phyloP scores from a whole-genome alignment of 306 rosid species.

The Sicyos baderoa region DNA sequence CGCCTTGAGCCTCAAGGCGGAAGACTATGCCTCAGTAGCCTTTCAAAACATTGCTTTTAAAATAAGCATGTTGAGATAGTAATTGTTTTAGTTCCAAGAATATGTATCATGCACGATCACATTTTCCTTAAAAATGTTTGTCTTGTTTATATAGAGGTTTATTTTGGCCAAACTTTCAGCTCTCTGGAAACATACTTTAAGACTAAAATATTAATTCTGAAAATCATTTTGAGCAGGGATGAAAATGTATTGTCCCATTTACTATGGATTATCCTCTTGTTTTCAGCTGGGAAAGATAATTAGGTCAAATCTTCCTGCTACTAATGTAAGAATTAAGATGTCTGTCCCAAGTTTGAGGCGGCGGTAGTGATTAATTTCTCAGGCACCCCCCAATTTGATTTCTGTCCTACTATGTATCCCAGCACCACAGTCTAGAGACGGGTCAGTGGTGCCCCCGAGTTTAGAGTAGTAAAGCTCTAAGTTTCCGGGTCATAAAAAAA shows the following conservation, averaged over 20 bases:
- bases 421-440: too few species aligned
- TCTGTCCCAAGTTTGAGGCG: too few species aligned
- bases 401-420: too few species aligned
- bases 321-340: not conserved
- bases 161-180: not conserved
- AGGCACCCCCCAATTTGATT: too few species aligned
- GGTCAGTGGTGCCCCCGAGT: too few species aligned
- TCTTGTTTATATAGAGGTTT: not conserved
- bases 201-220: slow-evolving; percentile 1
- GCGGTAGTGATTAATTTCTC: too few species aligned
- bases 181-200: not conserved
- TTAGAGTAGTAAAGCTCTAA: too few species aligned
- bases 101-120: not conserved
- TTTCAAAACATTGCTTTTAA: not conserved
- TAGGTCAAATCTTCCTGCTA: not conserved
- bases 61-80: not conserved
- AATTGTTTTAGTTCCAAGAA: not conserved
- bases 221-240: not conserved
- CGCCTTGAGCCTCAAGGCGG: too few species aligned
- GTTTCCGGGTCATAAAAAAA: too few species aligned
- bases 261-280: not conserved
- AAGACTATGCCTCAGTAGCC: too few species aligned
- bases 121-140: not conserved
- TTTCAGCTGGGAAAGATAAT: not conserved
- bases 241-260: not conserved